Evolutionary conservation across 2,329 filamentous ascomycete species (phyloP), one percentile per base, ranked within the genome.

Genomic region (Aureobasidium musti): DNA sequence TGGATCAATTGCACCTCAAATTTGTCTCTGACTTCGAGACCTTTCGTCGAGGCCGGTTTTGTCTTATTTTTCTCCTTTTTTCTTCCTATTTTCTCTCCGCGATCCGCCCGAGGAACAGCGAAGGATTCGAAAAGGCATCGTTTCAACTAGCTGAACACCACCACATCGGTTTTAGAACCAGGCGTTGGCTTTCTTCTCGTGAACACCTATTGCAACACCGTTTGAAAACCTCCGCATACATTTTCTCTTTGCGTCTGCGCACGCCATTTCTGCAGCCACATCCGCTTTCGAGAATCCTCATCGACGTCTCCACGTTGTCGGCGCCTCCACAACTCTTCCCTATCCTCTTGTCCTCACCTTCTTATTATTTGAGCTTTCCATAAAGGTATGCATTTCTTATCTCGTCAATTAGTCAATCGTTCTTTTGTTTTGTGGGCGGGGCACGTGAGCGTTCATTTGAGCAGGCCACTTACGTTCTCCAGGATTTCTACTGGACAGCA

Each of bases 201-300:
- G 49, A 64, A 64, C 54, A 49, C 61, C 49, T 30, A 64, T 64
- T 64, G 37, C 61, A 64, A 26, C 33, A 54, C 35, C 61, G 61
- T 64, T 54, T 23, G 26, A 64, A 64, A 64, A 64, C 37, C 37
- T 37, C 61, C 47, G 49, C 49, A 43, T 64, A 64, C 61, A 64
- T 43, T 54, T 41, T 43, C 49, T 64, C 49, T 64, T 35, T 43
- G 23, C 61, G 47, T 47, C 49, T 86, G 5, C 89, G 91, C 73
- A 87, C 90, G 37, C 88, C 89, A 50, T 52, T 89, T 84, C 74
- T 91, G 89, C 1, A 92, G 82, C 77, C 91, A 89, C n/a, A 91
- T 81, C 73, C 91, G 91, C 76, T 91, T 64, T 64, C 89, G 76
- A 91, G 89, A 1, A 88, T 91, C 14, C 89, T 64, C 41, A 45